These are phyloP conservation scores for Solanum appendiculatum DNA, from an alignment of 257 asterid genomes.

Conservation along the genomic window DNA sequence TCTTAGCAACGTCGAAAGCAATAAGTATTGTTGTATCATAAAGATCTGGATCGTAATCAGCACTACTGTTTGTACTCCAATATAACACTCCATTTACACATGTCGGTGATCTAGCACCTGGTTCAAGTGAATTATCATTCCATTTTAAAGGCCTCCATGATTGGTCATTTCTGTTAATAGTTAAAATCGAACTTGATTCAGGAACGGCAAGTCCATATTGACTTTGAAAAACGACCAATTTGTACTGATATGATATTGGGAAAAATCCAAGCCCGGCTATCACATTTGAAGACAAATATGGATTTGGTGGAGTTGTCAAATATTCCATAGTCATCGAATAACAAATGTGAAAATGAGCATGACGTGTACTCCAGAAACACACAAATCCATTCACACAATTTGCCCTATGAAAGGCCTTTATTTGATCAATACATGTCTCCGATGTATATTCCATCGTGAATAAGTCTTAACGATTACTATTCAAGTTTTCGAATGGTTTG, in stretches of 20 bases:
- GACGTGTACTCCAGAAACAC: no score
- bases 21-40: not conserved
- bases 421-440: not conserved
- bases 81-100: not conserved
- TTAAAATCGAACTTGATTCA: not conserved
- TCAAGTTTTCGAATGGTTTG: not conserved
- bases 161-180: not conserved
- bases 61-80: not conserved
- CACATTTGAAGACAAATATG: no score
- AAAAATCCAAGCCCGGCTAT: no score
- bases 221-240: no score
- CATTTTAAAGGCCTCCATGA: not conserved
- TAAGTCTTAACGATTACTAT: not conserved
- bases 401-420: not conserved
- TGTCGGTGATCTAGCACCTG: not conserved
- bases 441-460: not conserved
- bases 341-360: no score
- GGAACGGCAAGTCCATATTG: no score
- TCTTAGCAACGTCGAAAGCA: not conserved
- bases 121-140: not conserved
- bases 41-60: not conserved
- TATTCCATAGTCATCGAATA: no score
- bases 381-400: no score
- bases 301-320: no score
- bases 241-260: no score